Base-by-base conservation (phyloP, 331 rosid genomes). In the Stylosanthes scabra region DNA sequence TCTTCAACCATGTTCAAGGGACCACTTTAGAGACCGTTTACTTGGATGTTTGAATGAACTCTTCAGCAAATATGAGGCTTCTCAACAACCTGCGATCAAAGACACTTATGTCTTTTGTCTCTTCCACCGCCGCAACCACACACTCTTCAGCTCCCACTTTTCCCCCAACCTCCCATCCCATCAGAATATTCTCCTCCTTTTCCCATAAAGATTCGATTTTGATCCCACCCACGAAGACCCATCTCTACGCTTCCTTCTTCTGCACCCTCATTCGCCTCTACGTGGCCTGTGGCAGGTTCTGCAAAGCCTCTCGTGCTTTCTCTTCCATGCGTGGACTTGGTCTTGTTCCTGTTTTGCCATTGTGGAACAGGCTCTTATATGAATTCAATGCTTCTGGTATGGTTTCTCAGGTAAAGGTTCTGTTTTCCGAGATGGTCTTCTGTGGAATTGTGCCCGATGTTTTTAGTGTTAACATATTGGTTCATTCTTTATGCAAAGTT, bases 201-300 rank as follows among this genome's bases (percentile, higher is more conserved):
- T 0, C 50, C 41, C 44, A 42, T 7, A 70, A 42, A 73, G 70
- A 44, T 13, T 63, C 64, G 12, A 75, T 56, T 66, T 72, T 66
- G 55, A 67, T 80, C 13, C 75, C 88, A 15, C 80, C 86, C n/a
- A 29, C 76, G 2, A 87, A 79, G 85, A 71, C 70, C 76, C 77
- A 68, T 71, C 86, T 89, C 62, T 84, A 87, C 25, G 82, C 85
- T 41, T 86, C 95, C 3, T 84, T 91, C 80, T 91, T 89, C 39
- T 89, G 89, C 87, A 83, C 90, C 71, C 93, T 89, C 68, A 75
- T 89, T 71, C 96, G 82, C 68, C 88, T 91, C 73, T 91, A 84
- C 86, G 78, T 91, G 80, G 37, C 77, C 5, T 73, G 83, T 75
- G 92, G 89, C 13, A 89, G 88, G 81, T 78, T 83, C 58, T 56